Percentiles rank a stretch among this genome's conserved stretches.
Evolutionary conservation across 2,329 filamentous ascomycete genomes (phyloP).

Genomic region (Arachnomyces sp.): DNA sequence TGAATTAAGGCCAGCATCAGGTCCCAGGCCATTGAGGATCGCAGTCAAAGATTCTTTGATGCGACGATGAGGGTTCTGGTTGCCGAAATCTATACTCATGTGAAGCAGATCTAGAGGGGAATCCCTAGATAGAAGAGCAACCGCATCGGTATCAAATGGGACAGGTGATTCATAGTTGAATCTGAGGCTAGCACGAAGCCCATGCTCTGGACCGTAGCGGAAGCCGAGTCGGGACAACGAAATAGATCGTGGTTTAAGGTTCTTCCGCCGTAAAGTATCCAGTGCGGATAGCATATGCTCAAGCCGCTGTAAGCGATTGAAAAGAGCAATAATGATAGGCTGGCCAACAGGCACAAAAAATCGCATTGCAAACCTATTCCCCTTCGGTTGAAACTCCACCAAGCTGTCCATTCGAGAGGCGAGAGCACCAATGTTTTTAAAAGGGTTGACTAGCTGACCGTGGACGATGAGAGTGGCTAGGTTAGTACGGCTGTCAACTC

Average conservation of each 20-base stretch:
- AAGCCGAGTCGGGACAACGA: constrained; percentile 31
- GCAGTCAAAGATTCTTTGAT: constrained; percentile 32
- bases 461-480: constrained; percentile 29
- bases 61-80: constrained; percentile 32
- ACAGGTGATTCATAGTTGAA: constrained; percentile 19
- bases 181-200: constrained; percentile 24
- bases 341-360: constrained; percentile 29
- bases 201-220: constrained; percentile 23
- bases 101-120: constrained; percentile 7
- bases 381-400: constrained; percentile 26
- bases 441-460: constrained; percentile 23
- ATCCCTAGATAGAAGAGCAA: constrained; percentile 1
- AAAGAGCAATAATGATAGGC: constrained; percentile 26
- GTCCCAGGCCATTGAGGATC: constrained; percentile 23
- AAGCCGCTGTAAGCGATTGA: constrained; percentile 31
- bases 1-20: constrained; percentile 22
- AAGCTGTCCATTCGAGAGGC: constrained; percentile 22
- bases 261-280: constrained; percentile 26
- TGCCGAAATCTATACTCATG: constrained; percentile 28
- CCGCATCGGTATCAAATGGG: constrained; percentile 14
- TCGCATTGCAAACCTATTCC: constrained; percentile 31
- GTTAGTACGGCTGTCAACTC: constrained; percentile 27
- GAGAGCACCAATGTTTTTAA: constrained; percentile 21
- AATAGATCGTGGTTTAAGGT: constrained; percentile 24
- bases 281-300: constrained; percentile 30